Evolutionary conservation across 2,329 filamentous ascomycete genomes (phyloP), one percentile per base, ranked within the genome.

Genomic region (Lasiodiplodia gonubiensis): DNA sequence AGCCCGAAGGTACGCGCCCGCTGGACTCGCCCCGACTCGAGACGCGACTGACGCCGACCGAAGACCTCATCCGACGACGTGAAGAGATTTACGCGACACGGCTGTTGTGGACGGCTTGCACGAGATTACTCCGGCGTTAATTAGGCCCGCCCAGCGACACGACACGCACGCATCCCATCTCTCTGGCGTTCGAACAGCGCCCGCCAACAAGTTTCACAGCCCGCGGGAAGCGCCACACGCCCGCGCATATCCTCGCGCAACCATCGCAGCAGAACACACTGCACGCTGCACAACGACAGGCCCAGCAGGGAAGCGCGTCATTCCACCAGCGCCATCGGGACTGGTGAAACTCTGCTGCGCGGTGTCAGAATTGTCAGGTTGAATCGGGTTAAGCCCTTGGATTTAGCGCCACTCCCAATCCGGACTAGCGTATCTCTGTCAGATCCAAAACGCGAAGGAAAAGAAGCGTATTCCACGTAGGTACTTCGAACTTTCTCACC

Each of bases 1-100:
- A 59, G 46, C 52, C 60, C 59, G 61, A 61, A 67, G 60, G 57
- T 72, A 74, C 74, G 72, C 63, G 61, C 64, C 71, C 69, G 68
- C 21, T 49, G 25, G 35, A 42, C 42, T 33, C 49, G 52, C 25
- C 30, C 14, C 21, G 30, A 21, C 30, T 46, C 52, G 64, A 49
- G 64, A 49, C 52, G 23, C 52, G 52, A 66, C 64, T 66, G 52
- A 66, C 63, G 21, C 30, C 63, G 37, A 52, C 37, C 21, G 51
- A 48, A 64, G 61, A 64, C n/a, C 39, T 42, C 27, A 30, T 61
- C 51, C 63, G 51, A 46, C 63, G 35, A 65, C 48, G 64, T 52
- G 64, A 54, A 66, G 64, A 66, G 52, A 66, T 66, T 66, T 57
- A 66, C 59, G 59, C 59, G 59, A 63, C 59, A 63, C 59, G 59